Base-by-base conservation (phyloP, 2,329 filamentous ascomycete genomes). In the Acephala macrosclerotiorum region DNA sequence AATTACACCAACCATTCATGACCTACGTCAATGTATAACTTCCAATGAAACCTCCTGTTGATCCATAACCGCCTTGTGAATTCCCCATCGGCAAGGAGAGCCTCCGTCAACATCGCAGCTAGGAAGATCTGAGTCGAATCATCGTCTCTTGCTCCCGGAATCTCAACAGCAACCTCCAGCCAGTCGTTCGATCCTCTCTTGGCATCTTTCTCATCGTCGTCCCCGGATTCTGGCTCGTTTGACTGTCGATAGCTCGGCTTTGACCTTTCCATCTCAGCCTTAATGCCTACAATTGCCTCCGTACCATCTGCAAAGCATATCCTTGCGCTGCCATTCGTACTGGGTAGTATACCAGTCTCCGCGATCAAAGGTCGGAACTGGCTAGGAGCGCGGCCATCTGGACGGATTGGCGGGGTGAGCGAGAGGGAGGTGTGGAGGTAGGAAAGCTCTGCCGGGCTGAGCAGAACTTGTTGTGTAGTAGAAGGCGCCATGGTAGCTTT, bases 301-400 rank as follows among this genome's bases (percentile, higher is more conserved):
- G 94, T 97, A 59, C 96, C 96, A 78, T 99, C 96, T 3, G 94
- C 89, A 77, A 98, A 96, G 71, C 95, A 97, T 56, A 99, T 91
- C 38, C 96, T 89, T 66, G 96, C 95, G 79, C 92, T 96, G 67
- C 96, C 96, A 76, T 98, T 97, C 18, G 95, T 91, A 56, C 90
- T 89, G 0, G 96, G 94, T 0, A 99, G 85, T 64, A 98, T 92
- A 65, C 93, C 92, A 62, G 92, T 94, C 82, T 99, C 96, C 66
- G 96, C 96, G 20, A 91, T 88, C 64, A 99, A 83, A 0, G 95
- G 93, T 3, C 96, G 92, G 83, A 98, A 98, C 79, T 97, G 93
- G 38, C 89, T 92, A 22, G 93, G 83, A 20, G 87, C 81, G 75
- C 94, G 92, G 69, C 91, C 92, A 79, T 99, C 96, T 25, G 95